Conservation (phyloP, 306 rosid species). For the Chamaecrista fasciculata region DNA sequence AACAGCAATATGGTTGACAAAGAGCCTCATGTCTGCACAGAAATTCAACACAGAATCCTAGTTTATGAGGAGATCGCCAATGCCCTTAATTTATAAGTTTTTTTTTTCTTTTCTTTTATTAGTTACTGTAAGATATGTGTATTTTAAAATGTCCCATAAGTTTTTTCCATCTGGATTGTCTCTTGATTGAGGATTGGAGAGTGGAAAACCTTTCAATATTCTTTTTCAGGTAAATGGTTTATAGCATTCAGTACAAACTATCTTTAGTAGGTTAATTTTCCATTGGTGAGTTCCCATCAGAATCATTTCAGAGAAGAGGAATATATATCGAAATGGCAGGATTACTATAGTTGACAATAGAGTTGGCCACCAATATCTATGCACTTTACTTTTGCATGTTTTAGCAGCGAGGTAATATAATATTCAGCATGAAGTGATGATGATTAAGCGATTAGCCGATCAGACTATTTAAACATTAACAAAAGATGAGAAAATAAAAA, state of each 20-base stretch:
- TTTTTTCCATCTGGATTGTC: constrained; percentile 39
- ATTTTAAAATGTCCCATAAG: constrained; percentile 31
- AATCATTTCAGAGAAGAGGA: neutral
- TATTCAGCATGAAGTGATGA: neutral
- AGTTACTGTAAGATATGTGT: constrained; percentile 32
- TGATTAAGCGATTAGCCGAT: neutral
- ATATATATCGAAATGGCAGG: too few species aligned
- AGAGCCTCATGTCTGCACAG: constrained; percentile 76
- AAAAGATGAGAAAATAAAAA: constrained; percentile 1
- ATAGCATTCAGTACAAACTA: constrained; percentile 28
- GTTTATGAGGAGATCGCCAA: constrained; percentile 21
- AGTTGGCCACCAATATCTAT: too few species aligned
- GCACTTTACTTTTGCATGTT: neutral
- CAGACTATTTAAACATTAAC: neutral
- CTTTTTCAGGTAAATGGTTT: constrained; percentile 31
- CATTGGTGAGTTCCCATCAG: neutral
- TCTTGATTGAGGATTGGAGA: constrained; percentile 44
- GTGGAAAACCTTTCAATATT: constrained; percentile 35
- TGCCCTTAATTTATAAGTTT: constrained; percentile 37
- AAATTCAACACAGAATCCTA: constrained; percentile 58
- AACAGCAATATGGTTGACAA: constrained; percentile 91
- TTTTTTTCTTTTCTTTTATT: too few species aligned
- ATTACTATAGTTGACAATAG: too few species aligned
- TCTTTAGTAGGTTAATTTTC: constrained; percentile 2
- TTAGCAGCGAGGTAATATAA: neutral